Evolutionary conservation across 768 basidiomycete genomes (phyloP), one percentile per base, ranked within the genome.

Genomic region (Suillus occidentalis): DNA sequence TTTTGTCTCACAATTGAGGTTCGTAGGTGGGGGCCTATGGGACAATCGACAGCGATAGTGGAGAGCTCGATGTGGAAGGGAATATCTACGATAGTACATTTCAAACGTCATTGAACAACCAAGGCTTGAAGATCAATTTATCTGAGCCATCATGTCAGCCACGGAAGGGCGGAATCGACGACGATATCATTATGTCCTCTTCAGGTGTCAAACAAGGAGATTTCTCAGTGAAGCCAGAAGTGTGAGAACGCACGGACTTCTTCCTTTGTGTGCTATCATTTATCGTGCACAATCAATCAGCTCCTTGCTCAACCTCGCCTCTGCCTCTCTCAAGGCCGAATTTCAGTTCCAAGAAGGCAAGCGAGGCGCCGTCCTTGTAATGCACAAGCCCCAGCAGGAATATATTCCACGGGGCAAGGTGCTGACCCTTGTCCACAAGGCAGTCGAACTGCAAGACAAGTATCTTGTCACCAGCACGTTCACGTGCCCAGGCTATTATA

Each of bases 11-110:
- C 20, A 16, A 8, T 16, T 20, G 10, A 55, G 31, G 18, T 7
- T 28, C 14, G 10, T 62, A 78, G 79, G 78, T 80, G 2, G 79
- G 79, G 3, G 68, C 76, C 18, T 80, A 75, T 50, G 79, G 79
- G 18, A 62, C 58, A 2, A 37, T 80, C 40, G 71, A 79, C 6
- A 31, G 12, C 0, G 68, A 70, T 0, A 78, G 75, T 1, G 78
- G 78, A n/a, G 69, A 71, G 8, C 63, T 79, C 40, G 61, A 64
- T 2, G 70, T 71, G 57, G 68, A 74, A 0, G 78, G 78, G 0
- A 79, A 78, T 63, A 73, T 79, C 56, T 80, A 79, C 36, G 61
- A 71, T 2, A 37, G 62, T 1, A 50, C 66, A 0, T 70, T 68
- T 28, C 75, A 72, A 16, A 16, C 2, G 2, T 66, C 67, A 4